phyloP scores from a whole-genome alignment of 768 basidiomycete species.

The Phlebiopsis gigantea region DNA sequence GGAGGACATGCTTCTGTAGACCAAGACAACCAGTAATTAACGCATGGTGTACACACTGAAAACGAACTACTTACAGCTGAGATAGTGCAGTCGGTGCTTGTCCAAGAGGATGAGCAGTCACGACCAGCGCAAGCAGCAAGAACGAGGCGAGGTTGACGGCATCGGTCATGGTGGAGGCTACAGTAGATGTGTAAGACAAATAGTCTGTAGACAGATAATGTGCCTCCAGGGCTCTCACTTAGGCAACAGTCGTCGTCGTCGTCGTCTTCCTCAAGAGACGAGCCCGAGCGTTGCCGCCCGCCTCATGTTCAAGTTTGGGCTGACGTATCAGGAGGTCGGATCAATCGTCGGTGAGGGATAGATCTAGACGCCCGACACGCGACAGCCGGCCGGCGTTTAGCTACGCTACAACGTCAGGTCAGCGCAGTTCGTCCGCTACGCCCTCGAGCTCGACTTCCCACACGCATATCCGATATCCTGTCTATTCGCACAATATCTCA shows the following conservation, averaged over 20 bases:
- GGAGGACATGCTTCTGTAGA: no score
- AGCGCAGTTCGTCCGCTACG: background rate
- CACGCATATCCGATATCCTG: background rate
- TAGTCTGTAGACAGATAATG: background rate
- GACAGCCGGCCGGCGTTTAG: background rate
- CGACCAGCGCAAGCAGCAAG: constrained; percentile 39
- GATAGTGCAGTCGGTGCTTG: constrained; percentile 18
- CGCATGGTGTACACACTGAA: no score
- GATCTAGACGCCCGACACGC: background rate
- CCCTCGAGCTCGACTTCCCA: background rate
- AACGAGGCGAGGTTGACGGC: constrained; percentile 31
- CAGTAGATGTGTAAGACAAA: background rate
- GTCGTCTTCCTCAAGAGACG: background rate
- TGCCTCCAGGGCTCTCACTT: background rate
- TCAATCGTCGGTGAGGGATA: background rate
- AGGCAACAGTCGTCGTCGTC: background rate
- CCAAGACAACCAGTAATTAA: no score
- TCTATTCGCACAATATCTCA: background rate
- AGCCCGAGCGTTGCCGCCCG: background rate
- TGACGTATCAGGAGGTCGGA: background rate
- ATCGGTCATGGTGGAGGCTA: constrained; percentile 29
- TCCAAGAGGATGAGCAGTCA: constrained; percentile 33
- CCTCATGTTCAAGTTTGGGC: background rate
- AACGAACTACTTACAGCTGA: constrained; percentile 25
- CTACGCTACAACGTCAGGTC: background rate